Percentiles rank a stretch among this genome's conserved stretches.
Evolutionary conservation across 495 filamentous ascomycete species (phyloP).

Genomic region (Neurospora sp.): DNA sequence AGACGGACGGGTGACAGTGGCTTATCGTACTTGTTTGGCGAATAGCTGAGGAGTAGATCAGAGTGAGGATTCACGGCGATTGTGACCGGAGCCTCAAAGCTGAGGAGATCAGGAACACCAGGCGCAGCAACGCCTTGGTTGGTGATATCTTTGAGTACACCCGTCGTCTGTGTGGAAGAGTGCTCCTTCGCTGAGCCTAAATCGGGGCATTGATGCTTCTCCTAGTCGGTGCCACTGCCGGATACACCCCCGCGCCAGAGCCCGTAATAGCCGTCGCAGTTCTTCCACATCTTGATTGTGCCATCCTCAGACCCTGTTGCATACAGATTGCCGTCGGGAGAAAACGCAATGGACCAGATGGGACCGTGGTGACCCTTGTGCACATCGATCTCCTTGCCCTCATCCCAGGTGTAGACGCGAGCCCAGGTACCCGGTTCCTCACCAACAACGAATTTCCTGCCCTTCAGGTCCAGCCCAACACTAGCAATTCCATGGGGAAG

Average conservation of each 20-base stretch:
- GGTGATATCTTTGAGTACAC: neutral
- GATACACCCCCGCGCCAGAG: conserved; percentile 36
- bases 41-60: conserved; percentile 6
- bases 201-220: conserved; percentile 8
- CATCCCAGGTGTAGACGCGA: conserved; percentile 78
- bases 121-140: neutral
- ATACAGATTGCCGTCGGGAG: conserved; percentile 89
- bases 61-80: neutral
- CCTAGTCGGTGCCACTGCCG: conserved; percentile 23
- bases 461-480: conserved; percentile 73
- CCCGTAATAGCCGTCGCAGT: conserved; percentile 45
- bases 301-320: conserved; percentile 95
- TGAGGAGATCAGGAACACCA: conserved; percentile 1
- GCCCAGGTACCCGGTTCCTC: conserved; percentile 90
- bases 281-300: conserved; percentile 83
- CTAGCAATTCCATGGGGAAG: conserved; percentile 77
- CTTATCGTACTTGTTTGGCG: conserved; percentile 1
- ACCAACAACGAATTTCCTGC: conserved; percentile 76
- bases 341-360: conserved; percentile 91
- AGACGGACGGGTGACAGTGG: neutral
- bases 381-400: conserved; percentile 70
- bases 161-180: neutral
- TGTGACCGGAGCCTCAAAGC: conserved; percentile 3
- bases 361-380: conserved; percentile 97
- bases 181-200: conserved; percentile 4